Conservation (phyloP, 495 filamentous ascomycete species). For the Aspergillus indologenus region DNA sequence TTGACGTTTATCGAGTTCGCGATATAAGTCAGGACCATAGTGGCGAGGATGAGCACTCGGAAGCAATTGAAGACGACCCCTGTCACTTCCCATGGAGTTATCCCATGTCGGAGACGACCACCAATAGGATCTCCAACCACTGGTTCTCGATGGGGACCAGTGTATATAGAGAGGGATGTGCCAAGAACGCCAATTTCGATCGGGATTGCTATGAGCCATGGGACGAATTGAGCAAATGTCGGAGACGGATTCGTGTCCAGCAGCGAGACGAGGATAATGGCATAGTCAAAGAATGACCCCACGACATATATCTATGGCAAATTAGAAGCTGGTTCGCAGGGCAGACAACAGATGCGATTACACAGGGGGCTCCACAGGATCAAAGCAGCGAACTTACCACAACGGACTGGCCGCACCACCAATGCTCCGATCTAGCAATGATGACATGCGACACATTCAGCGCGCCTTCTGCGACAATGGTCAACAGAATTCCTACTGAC, state of each 20-base stretch:
- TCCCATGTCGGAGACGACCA: slow-evolving; percentile 40
- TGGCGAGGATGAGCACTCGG: slow-evolving; percentile 58
- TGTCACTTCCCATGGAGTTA: slow-evolving; percentile 63
- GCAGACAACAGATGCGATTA: not conserved
- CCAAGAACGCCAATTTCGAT: slow-evolving; percentile 68
- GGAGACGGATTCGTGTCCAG: slow-evolving; percentile 76
- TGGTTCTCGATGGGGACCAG: slow-evolving; percentile 55
- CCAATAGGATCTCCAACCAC: slow-evolving; percentile 52
- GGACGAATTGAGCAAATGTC: slow-evolving; percentile 64
- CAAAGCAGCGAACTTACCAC: slow-evolving; percentile 57
- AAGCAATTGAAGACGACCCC: slow-evolving; percentile 58
- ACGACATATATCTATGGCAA: slow-evolving; percentile 69
- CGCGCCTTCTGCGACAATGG: slow-evolving; percentile 69
- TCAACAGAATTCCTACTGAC: slow-evolving; percentile 61
- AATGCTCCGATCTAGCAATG: slow-evolving; percentile 58
- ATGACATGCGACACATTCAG: slow-evolving; percentile 78
- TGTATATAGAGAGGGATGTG: slow-evolving; percentile 60
- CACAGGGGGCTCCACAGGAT: not conserved
- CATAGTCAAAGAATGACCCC: slow-evolving; percentile 72
- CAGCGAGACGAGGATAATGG: slow-evolving; percentile 71
- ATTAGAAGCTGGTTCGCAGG: slow-evolving; percentile 15
- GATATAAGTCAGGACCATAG: slow-evolving; percentile 57
- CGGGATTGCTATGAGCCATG: slow-evolving; percentile 66
- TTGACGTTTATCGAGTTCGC: slow-evolving; percentile 46
- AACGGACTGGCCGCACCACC: slow-evolving; percentile 87